Percentiles rank a stretch among this genome's conserved stretches.
phyloP scores from a whole-genome alignment of 2,329 filamentous ascomycete species.

The Paecilomyces fulvus region DNA sequence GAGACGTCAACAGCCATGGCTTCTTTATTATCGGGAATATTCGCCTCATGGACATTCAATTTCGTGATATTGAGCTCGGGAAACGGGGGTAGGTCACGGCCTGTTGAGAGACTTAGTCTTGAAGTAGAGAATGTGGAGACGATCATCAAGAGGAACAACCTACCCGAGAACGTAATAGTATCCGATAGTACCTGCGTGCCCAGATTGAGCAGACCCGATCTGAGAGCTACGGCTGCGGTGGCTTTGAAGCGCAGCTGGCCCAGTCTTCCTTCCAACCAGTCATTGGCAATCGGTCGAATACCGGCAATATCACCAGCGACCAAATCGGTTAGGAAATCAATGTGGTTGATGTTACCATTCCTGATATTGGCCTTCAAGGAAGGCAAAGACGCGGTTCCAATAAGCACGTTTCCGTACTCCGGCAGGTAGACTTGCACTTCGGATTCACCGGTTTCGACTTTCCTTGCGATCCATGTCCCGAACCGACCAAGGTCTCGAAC shows the following conservation, averaged over 20 bases:
- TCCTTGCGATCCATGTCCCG: constrained; percentile 69
- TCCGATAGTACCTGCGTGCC: constrained; percentile 70
- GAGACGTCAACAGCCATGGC: constrained; percentile 76
- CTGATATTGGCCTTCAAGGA: constrained; percentile 66
- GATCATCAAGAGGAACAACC: constrained; percentile 48
- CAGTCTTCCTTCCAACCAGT: constrained; percentile 77
- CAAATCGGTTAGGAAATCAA: constrained; percentile 74
- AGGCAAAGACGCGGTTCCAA: constrained; percentile 71
- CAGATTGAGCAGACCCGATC: constrained; percentile 69
- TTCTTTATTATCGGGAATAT: constrained; percentile 44
- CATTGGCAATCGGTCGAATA: constrained; percentile 71
- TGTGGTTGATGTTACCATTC: constrained; percentile 65
- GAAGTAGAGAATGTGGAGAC: neutral
- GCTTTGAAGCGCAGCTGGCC: constrained; percentile 63
- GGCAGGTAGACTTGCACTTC: constrained; percentile 71
- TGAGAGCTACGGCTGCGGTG: constrained; percentile 63
- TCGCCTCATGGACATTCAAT: constrained; percentile 68
- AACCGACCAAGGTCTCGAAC: constrained; percentile 68
- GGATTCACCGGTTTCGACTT: constrained; percentile 66
- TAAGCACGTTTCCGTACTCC: constrained; percentile 66
- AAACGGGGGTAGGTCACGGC: constrained; percentile 61
- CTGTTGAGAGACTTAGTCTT: constrained; percentile 15
- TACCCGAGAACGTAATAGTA: constrained; percentile 73
- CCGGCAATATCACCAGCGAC: constrained; percentile 67
- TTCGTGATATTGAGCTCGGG: constrained; percentile 76